Evolutionary conservation across 495 filamentous ascomycete genomes (phyloP), one percentile per base, ranked within the genome.

Genomic region (Annulohypoxylon stygium): DNA sequence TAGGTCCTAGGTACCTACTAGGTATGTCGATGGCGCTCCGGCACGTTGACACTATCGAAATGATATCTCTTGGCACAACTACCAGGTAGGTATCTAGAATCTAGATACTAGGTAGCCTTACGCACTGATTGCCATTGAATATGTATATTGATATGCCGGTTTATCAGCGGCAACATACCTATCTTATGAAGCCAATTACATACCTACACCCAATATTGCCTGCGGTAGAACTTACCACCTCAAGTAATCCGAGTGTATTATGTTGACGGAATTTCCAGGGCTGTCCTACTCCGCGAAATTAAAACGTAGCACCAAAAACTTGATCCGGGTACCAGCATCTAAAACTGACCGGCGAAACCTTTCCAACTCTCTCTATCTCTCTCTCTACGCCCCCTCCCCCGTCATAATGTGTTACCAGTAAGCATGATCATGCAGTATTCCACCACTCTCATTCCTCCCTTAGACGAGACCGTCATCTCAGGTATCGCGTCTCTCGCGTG

Each of bases 41-140:
- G 43, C 18, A 26, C 48, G 8, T 14, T 30, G 16, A 34, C 43
- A 50, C 69, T 62, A 67, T 71, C 55, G 50, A 71, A 43, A 48
- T 34, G 62, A 50, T 63, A 67, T 67, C 62, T 66, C 69, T 71
- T 71, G 69, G 69, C 69, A 63, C 23, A 16, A 57, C 58, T 62
- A 30, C 30, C 30, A 30, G 30, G 30, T 30, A 30, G 30, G 30
- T 30, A 30, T 30, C n/a, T n/a, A n/a, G n/a, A n/a, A n/a, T n/a
- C n/a, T n/a, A n/a, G n/a, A n/a, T 30, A 30, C 30, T 30, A 30
- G 30, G 30, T 30, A 71, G 62, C 54, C 57, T 16, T 61, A 66
- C 47, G 20, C 30, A 66, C 11, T 59, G 34, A 9, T 43, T 43
- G 10, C 55, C 55, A 48, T 50, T 37, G 36, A 41, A 50, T 66